Percentiles rank a stretch among this genome's conserved stretches.
Evolutionary conservation across 306 rosid species (phyloP).

Genomic region (Rosa persica): DNA sequence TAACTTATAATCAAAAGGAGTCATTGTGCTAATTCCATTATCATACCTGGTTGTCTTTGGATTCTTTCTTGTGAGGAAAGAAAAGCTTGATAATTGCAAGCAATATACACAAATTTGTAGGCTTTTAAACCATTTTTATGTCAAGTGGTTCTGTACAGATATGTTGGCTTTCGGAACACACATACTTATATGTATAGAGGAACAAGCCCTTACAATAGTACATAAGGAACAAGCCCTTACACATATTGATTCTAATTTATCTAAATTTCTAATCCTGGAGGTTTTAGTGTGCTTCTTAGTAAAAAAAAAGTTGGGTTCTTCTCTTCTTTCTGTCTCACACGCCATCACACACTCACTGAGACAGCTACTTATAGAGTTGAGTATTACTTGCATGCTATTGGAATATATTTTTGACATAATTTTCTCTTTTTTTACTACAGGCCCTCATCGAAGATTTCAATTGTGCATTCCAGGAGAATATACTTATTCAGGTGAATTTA

Average conservation of each 20-base stretch:
- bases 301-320: neutral
- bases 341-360: neutral
- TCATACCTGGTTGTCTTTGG: neutral
- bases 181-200: neutral
- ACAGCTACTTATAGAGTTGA: neutral
- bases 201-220: neutral
- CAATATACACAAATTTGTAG: neutral
- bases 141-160: neutral
- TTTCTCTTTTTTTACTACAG: constrained; percentile 35
- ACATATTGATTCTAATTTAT: neutral
- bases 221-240: neutral
- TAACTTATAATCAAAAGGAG: neutral
- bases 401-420: constrained; percentile 1
- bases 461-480: constrained; percentile 93
- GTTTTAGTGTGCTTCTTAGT: neutral
- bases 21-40: neutral
- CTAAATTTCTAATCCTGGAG: neutral
- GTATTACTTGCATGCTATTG: neutral
- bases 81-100: neutral
- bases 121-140: neutral
- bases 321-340: neutral
- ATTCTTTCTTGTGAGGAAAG: neutral
- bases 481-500: constrained; percentile 80
- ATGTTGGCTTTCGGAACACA: neutral
- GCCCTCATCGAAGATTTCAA: constrained; percentile 93